Percentiles rank a stretch among this genome's conserved stretches.
Conservation (phyloP, 371 early-diverging fungal species). For the Rhizopus stolonifer region DNA sequence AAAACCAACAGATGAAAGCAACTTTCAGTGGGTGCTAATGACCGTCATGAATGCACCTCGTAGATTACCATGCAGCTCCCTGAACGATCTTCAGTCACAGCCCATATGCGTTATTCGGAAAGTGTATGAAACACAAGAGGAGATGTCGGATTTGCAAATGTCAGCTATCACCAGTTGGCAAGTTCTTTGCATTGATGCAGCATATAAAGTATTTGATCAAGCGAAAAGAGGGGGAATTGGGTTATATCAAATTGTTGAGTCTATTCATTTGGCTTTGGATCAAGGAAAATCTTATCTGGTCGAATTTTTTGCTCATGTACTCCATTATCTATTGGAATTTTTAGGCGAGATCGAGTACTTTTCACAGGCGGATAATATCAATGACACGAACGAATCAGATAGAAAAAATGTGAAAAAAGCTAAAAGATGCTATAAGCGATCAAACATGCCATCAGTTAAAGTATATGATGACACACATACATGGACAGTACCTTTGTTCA, state of each 20-base stretch:
- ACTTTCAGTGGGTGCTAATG: slow-evolving; percentile 23
- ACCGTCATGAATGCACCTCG: slow-evolving; percentile 25
- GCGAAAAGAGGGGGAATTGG: background rate
- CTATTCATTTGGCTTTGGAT: slow-evolving; percentile 16
- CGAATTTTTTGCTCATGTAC: slow-evolving; percentile 13
- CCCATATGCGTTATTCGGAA: slow-evolving; percentile 23
- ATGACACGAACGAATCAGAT: background rate
- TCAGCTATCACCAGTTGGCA: background rate
- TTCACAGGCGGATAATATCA: background rate
- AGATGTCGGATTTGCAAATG: background rate
- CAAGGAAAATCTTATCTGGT: slow-evolving; percentile 19
- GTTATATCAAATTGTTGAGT: slow-evolving; percentile 1
- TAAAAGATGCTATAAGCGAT: background rate
- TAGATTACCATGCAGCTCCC: slow-evolving; percentile 7
- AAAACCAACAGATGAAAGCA: background rate
- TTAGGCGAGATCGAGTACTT: slow-evolving; percentile 2
- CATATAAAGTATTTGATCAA: background rate
- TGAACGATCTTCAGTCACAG: slow-evolving; percentile 16
- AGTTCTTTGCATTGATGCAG: background rate
- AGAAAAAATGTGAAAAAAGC: background rate
- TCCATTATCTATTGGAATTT: slow-evolving; percentile 9
- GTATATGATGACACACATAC: background rate
- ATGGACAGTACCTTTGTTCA: slow-evolving; percentile 1
- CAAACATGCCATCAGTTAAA: background rate
- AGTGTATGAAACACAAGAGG: background rate